A percentile compares a stretch with the other conserved stretches of the same genome.
Conservation (phyloP, 2,329 filamentous ascomycete genomes). For the Aspergillus floridensis region DNA sequence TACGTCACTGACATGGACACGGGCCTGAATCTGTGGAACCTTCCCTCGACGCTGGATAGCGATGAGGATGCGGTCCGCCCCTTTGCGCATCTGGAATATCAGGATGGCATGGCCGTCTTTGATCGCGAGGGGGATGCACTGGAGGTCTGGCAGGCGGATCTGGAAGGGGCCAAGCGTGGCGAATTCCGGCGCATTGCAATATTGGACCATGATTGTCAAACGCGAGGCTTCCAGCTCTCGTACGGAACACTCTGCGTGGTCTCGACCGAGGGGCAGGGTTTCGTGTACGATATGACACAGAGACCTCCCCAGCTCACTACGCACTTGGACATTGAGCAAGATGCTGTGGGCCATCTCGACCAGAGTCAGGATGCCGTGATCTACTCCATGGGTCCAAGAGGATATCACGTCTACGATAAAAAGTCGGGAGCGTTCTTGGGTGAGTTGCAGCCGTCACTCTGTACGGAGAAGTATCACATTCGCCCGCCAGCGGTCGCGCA, state of each 20-base stretch:
- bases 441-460: conserved; percentile 35
- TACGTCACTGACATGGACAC: conserved; percentile 49
- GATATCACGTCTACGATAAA: conserved; percentile 47
- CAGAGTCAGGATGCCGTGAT: conserved; percentile 44
- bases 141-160: conserved; percentile 46
- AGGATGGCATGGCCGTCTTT: conserved; percentile 47
- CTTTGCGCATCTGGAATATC: conserved; percentile 49
- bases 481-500: conserved; percentile 22
- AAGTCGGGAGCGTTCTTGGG: conserved; percentile 39
- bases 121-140: conserved; percentile 46
- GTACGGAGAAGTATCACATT: conserved; percentile 37
- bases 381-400: conserved; percentile 44
- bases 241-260: conserved; percentile 47
- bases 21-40: conserved; percentile 40
- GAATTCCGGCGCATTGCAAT: conserved; percentile 42
- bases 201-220: conserved; percentile 44
- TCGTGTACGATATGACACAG: conserved; percentile 46
- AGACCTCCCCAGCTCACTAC: conserved; percentile 35
- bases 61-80: conserved; percentile 37
- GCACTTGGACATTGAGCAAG: conserved; percentile 39
- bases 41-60: conserved; percentile 27
- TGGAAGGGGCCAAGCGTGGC: conserved; percentile 35
- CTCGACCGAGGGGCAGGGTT: conserved; percentile 44
- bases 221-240: conserved; percentile 47
- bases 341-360: conserved; percentile 47